Evolutionary conservation across 2,329 filamentous ascomycete species (phyloP).

Genomic region (Fusarium sp.): DNA sequence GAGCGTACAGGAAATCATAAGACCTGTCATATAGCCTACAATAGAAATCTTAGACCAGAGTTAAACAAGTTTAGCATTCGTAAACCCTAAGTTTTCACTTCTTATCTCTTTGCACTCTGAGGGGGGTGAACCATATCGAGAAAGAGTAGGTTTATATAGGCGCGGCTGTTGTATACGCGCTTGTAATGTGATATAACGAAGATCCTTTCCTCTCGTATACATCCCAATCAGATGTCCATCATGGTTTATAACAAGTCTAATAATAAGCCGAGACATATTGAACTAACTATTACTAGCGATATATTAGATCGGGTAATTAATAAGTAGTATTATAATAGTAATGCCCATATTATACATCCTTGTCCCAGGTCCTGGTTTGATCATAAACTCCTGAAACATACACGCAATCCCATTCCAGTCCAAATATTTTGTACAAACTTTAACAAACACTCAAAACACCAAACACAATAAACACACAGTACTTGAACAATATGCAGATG

Average conservation of each 20-base stretch:
- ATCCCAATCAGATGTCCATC: neutral
- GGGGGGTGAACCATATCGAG: neutral
- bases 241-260: neutral
- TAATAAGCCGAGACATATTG: neutral
- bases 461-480: constrained; percentile 3
- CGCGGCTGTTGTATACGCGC: neutral
- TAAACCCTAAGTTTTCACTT: too few relatives aligned
- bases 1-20: neutral
- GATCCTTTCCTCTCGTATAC: neutral
- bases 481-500: constrained; percentile 18
- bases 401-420: neutral
- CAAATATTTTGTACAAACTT: neutral
- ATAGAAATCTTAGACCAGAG: neutral
- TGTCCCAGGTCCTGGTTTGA: neutral
- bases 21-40: neutral
- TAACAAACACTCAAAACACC: neutral
- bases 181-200: neutral
- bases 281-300: constrained; percentile 34
- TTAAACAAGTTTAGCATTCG: neutral
- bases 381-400: neutral
- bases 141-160: neutral
- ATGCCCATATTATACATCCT: neutral
- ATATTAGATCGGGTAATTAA: neutral
- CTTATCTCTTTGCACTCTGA: too few relatives aligned
- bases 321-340: neutral